Percentiles rank a stretch among this genome's conserved stretches.
Conservation (phyloP, 2,329 filamentous ascomycete species). For the Tolypocladium pustulatum region DNA sequence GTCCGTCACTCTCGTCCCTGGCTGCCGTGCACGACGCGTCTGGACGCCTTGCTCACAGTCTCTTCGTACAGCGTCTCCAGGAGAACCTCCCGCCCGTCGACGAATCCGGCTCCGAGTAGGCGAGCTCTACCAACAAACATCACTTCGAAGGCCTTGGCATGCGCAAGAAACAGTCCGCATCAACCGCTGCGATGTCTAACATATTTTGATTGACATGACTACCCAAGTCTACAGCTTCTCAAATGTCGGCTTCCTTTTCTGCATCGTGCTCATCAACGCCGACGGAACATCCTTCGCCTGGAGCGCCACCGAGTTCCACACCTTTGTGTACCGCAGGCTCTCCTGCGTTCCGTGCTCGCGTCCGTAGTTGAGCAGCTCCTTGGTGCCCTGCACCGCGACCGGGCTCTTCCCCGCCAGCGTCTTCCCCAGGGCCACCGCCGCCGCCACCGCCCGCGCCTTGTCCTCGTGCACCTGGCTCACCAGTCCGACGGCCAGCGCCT, state of each 20-base stretch:
- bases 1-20: conserved; percentile 30
- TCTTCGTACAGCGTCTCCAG: conserved; percentile 30
- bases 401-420: conserved; percentile 74
- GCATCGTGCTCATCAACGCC: conserved; percentile 65
- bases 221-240: conserved; percentile 58
- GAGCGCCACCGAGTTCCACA: conserved; percentile 79
- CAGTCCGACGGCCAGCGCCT: conserved; percentile 60
- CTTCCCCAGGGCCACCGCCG: conserved; percentile 51
- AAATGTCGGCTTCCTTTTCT: conserved; percentile 73
- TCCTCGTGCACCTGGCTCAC: conserved; percentile 54
- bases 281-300: conserved; percentile 69
- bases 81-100: conserved; percentile 41
- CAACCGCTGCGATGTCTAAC: background rate
- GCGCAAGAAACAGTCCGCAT: background rate
- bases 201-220: background rate
- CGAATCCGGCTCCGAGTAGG: conserved; percentile 40
- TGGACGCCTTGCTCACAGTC: background rate
- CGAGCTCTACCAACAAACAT: background rate
- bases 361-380: conserved; percentile 75
- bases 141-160: background rate
- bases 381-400: conserved; percentile 77
- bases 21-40: background rate
- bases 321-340: conserved; percentile 69
- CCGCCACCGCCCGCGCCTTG: conserved; percentile 53
- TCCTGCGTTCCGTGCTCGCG: conserved; percentile 70